Evolutionary conservation across 2,329 filamentous ascomycete species (phyloP), one percentile per base, ranked within the genome.

Genomic region (Shiraia sp.): DNA sequence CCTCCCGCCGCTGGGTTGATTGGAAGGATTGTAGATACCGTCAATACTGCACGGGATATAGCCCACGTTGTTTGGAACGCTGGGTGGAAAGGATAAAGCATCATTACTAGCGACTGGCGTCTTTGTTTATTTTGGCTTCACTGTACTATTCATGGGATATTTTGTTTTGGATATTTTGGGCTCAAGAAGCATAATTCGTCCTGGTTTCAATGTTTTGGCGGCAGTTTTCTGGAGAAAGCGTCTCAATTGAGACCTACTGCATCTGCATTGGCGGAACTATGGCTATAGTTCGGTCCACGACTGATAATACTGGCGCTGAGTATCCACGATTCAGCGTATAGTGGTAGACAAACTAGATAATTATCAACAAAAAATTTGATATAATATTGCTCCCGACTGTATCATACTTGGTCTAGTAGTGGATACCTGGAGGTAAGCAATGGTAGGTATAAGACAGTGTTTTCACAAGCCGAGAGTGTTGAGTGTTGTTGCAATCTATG

Each of bases 11-110:
- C 77, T 36, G 86, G 86, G 32, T 77, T 95, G 40, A 80, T 95
- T 61, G 87, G 88, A 47, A 83, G 85, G 58, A 84, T 95, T 35
- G 83, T 91, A 65, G 88, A 95, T 71, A 92, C 88, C 5, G 78
- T 84, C 46, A 84, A 85, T 58, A 85, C 81, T 2, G 81, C 81
- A 26, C 74, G 75, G 43, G 81, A 85, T 53, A 85, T 85, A 51
- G 81, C 79, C 6, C 80, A 83, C 63, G 81, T 85, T 6, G 82
- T 85, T 45, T 84, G 81, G 80, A 85, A 84, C 54, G 81, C 84
- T 32, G 81, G 81, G 14, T 85, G 81, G 81, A 72, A 77, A 47
- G 75, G 76, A 51, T 65, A 63, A 40, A 36, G 41, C 42, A 42
- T 53, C 47, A 49, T 53, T 37, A 51, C 50, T 53, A 55, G 55